These are phyloP conservation scores for Aspergillus diversus DNA, from an alignment of 495 filamentous ascomycete species.

Conservation along the genomic window DNA sequence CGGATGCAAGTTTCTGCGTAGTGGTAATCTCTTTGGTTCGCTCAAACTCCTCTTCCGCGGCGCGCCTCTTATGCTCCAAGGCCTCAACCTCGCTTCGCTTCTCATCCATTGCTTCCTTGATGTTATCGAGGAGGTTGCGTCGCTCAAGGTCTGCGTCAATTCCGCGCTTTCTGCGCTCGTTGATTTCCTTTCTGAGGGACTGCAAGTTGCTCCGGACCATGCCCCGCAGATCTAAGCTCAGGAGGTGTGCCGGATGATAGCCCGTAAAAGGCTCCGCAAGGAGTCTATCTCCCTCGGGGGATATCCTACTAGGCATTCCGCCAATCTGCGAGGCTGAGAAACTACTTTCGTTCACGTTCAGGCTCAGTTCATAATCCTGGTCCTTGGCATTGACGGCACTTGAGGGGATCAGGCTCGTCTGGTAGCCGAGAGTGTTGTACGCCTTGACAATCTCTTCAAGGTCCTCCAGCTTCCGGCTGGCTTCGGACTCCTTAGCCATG, in stretches of 20 bases:
- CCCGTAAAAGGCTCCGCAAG: slow-evolving; percentile 79
- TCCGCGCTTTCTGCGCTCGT: slow-evolving; percentile 76
- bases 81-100: slow-evolving; percentile 89
- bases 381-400: slow-evolving; percentile 85
- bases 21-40: slow-evolving; percentile 86
- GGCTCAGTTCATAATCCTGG: slow-evolving; percentile 76
- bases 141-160: slow-evolving; percentile 89
- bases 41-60: slow-evolving; percentile 91
- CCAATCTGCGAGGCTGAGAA: slow-evolving; percentile 76
- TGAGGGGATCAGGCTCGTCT: slow-evolving; percentile 84
- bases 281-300: slow-evolving; percentile 64
- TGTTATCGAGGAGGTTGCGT: slow-evolving; percentile 86
- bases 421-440: slow-evolving; percentile 93
- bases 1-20: slow-evolving; percentile 82
- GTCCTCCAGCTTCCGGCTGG: slow-evolving; percentile 81
- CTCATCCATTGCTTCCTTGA: slow-evolving; percentile 94
- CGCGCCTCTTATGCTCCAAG: slow-evolving; percentile 80
- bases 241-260: slow-evolving; percentile 84
- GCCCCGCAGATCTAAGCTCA: slow-evolving; percentile 84
- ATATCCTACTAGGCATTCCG: slow-evolving; percentile 52
- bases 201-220: slow-evolving; percentile 78
- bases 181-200: slow-evolving; percentile 81
- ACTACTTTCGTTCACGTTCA: slow-evolving; percentile 75
- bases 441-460: slow-evolving; percentile 82
- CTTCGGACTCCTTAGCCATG: slow-evolving; percentile 81